Percentiles rank a stretch among this genome's conserved stretches.
Evolutionary conservation across 306 rosid genomes (phyloP).

Genomic region (Adenanthera pavonina): DNA sequence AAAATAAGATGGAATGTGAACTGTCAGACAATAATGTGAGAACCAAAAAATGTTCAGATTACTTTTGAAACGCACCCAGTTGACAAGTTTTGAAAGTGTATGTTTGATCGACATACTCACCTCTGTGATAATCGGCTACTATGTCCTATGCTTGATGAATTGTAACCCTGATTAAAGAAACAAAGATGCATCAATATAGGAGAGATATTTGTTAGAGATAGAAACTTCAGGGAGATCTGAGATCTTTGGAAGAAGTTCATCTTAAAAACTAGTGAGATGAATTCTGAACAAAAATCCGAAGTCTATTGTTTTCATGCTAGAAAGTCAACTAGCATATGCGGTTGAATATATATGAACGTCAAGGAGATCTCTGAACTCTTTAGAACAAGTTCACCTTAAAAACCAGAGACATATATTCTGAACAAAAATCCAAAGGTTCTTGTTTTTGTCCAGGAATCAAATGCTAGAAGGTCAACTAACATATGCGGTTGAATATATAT

Average conservation of each 20-base stretch:
- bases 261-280: not conserved
- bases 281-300: not conserved
- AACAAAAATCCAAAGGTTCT: not conserved
- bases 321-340: not conserved
- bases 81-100: conserved; percentile 10
- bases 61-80: conserved; percentile 11
- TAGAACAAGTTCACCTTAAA: not conserved
- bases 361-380: not conserved
- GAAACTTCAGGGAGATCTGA: not conserved
- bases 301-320: not conserved
- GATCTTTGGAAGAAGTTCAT: not conserved
- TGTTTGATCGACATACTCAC: conserved; percentile 48
- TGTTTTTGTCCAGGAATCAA: not conserved
- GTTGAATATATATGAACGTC: not conserved
- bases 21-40: conserved; percentile 3
- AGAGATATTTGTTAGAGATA: not conserved
- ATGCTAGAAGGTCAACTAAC: conserved; percentile 16
- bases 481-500: not conserved
- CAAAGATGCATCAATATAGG: conserved; percentile 28
- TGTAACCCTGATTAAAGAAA: conserved; percentile 60
- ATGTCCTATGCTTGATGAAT: conserved; percentile 63
- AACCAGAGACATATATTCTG: not conserved
- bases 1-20: not conserved
- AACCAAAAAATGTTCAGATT: not conserved
- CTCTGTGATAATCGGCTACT: conserved; percentile 72